A percentile compares a stretch with the other conserved stretches of the same genome.
Evolutionary conservation across 129 eudicot species (phyloP).

Genomic region (Dittrichia graveolens): DNA sequence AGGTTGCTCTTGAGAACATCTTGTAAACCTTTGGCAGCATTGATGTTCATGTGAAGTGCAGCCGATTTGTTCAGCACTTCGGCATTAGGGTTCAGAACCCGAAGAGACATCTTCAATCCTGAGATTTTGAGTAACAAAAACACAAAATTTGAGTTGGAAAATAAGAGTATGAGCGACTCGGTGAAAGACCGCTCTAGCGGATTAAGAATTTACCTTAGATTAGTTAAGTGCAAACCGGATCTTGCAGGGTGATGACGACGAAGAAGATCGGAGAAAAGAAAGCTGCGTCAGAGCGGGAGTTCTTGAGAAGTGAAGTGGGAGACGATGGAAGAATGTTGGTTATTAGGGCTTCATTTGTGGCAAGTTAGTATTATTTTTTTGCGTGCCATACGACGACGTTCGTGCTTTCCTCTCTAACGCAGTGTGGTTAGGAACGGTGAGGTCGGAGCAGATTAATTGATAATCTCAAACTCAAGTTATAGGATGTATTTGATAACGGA

Average conservation of each 20-base stretch:
- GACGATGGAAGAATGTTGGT: conserved; percentile 10
- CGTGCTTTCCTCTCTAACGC: neutral
- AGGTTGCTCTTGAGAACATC: conserved; percentile 92
- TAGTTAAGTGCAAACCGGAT: conserved; percentile 10
- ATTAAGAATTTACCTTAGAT: conserved; percentile 16
- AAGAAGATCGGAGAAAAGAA: conserved; percentile 15
- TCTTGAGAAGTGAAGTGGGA: conserved; percentile 18
- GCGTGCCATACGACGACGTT: conserved; percentile 6
- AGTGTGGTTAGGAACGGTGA: no score
- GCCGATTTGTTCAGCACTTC: conserved; percentile 92
- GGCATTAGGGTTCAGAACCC: conserved; percentile 84
- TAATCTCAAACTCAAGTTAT: no score
- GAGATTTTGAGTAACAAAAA: neutral
- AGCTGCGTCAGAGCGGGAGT: conserved; percentile 22
- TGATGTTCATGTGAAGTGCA: conserved; percentile 94
- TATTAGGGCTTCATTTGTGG: conserved; percentile 31
- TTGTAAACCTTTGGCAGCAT: conserved; percentile 92
- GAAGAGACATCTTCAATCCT: conserved; percentile 62
- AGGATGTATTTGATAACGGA: no score
- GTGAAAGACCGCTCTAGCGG: conserved; percentile 18
- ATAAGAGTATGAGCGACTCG: neutral
- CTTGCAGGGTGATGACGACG: conserved; percentile 28
- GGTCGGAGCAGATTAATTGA: no score
- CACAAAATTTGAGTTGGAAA: neutral
- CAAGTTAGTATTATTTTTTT: neutral